These are phyloP conservation scores for Hordeum pubiflorum DNA, from an alignment of 202 grass and related monocot genomes.

Conservation along the genomic window DNA sequence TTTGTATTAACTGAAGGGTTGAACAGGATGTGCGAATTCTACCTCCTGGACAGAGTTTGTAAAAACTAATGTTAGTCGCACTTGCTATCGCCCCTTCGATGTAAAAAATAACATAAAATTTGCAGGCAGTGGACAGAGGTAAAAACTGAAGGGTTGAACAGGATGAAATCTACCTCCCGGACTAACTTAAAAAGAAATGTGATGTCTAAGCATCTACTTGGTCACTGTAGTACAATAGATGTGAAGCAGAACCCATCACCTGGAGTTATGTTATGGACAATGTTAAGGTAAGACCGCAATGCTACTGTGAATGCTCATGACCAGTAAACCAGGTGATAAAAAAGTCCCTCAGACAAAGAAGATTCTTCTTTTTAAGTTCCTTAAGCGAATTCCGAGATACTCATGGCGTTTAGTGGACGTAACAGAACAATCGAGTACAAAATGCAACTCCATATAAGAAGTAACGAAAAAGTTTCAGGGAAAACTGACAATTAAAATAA, in stretches of 20 bases:
- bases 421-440: slow-evolving; percentile 5
- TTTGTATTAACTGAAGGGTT: background rate
- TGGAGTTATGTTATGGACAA: background rate
- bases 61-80: background rate
- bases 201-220: background rate
- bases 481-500: background rate
- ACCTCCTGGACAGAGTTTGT: background rate
- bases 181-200: background rate
- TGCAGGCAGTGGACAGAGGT: background rate
- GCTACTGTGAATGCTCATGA: background rate
- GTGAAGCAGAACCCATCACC: background rate
- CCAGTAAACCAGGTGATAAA: background rate
- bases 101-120: background rate
- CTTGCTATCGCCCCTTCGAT: background rate
- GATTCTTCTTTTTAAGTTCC: background rate
- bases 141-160: background rate
- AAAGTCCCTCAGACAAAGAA: background rate
- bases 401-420: background rate
- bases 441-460: background rate
- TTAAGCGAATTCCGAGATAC: background rate
- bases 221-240: background rate
- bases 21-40: background rate
- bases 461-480: background rate
- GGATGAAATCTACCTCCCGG: background rate
- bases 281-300: background rate